Evolutionary conservation across 163 green algal genomes (phyloP).

Genomic region (Chlorella variabilis): DNA sequence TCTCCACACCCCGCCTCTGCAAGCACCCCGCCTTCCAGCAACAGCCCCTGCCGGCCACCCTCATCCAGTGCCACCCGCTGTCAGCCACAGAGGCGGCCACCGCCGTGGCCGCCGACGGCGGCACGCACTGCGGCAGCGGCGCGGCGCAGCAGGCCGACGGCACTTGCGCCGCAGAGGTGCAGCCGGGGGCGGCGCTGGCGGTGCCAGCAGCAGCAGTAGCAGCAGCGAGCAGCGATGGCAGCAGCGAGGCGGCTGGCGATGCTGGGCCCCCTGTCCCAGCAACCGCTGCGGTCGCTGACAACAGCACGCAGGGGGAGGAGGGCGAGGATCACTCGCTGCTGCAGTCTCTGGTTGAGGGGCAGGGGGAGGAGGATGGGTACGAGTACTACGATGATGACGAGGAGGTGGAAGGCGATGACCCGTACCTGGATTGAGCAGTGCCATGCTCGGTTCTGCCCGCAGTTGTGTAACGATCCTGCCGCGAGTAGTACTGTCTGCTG

Average conservation of each 20-base stretch:
- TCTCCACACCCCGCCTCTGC: conserved; percentile 75
- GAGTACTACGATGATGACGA: neutral
- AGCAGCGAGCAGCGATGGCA: neutral
- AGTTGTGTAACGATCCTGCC: too few relatives aligned
- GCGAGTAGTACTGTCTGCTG: too few relatives aligned
- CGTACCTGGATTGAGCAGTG: neutral
- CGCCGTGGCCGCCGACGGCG: neutral
- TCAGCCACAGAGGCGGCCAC: neutral
- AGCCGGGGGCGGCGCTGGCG: too few relatives aligned
- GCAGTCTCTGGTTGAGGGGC: neutral
- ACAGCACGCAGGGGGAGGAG: neutral
- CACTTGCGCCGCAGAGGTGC: neutral
- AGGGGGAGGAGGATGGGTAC: neutral
- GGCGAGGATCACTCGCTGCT: neutral
- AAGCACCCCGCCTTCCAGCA: conserved; percentile 65
- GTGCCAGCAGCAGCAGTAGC: neutral
- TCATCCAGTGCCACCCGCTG: conserved; percentile 32
- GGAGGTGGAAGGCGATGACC: neutral
- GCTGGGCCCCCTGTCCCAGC: neutral
- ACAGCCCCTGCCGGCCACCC: neutral
- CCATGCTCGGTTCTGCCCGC: too few relatives aligned
- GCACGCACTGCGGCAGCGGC: neutral
- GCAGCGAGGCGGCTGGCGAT: neutral
- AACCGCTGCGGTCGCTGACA: neutral
- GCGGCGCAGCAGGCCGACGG: neutral